Conservation (phyloP, 176 grass and related monocot species). For the Cenchrus fungigraminus region DNA sequence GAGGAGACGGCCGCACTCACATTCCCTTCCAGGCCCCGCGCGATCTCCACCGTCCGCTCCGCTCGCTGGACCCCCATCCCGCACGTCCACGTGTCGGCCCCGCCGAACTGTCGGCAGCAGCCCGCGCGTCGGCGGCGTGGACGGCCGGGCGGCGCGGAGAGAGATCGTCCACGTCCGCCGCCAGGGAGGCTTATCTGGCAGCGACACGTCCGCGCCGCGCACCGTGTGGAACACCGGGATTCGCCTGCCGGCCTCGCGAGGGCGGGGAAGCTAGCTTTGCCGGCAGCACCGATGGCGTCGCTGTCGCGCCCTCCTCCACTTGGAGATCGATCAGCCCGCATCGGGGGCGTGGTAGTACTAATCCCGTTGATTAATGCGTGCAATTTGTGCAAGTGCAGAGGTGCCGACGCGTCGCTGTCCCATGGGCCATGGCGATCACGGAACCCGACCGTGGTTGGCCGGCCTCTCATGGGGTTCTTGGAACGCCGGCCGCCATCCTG, state of each 20-base stretch:
- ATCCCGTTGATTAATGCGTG: neutral
- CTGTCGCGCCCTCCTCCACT: neutral
- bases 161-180: neutral
- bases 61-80: neutral
- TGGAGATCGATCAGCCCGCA: neutral
- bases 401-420: constrained; percentile 27
- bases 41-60: neutral
- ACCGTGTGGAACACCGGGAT: neutral
- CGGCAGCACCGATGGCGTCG: constrained; percentile 25
- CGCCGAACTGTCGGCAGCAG: constrained; percentile 29
- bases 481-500: neutral
- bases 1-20: neutral
- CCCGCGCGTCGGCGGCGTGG: neutral
- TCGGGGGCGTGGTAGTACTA: neutral
- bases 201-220: constrained; percentile 12
- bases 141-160: neutral
- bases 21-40: neutral
- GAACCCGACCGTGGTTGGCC: neutral
- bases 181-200: neutral
- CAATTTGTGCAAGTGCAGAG: constrained; percentile 18
- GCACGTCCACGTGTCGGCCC: constrained; percentile 4
- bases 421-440: neutral
- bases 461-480: neutral
- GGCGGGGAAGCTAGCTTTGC: neutral
- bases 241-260: neutral